These are phyloP conservation scores for Carpinus fangiana DNA, from an alignment of 306 rosid genomes.

Conservation along the genomic window DNA sequence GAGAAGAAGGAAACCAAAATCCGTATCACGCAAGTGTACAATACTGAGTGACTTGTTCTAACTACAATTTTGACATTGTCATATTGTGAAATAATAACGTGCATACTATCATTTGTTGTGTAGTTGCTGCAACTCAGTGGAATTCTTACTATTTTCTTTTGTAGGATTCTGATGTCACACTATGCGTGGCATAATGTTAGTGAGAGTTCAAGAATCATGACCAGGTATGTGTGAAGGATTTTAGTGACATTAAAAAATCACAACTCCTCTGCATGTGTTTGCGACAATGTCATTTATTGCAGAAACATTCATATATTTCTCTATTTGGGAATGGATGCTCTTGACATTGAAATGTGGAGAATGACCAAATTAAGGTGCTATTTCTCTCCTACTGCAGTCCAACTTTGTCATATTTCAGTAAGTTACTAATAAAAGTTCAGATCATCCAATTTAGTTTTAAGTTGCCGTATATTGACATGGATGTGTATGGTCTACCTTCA, in stretches of 20 bases:
- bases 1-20: background rate
- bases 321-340: slow-evolving; percentile 94
- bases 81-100: background rate
- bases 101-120: slow-evolving; percentile 7
- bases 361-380: slow-evolving; percentile 68
- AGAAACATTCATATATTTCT: slow-evolving; percentile 92
- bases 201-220: too few species aligned
- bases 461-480: background rate
- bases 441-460: background rate
- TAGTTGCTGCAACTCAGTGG: slow-evolving; percentile 84
- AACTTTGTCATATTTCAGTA: background rate
- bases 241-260: too few species aligned
- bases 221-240: too few species aligned
- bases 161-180: slow-evolving; percentile 89
- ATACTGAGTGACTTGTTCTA: background rate
- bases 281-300: slow-evolving; percentile 51
- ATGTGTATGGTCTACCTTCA: background rate
- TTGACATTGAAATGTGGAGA: slow-evolving; percentile 88
- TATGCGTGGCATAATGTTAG: too few species aligned
- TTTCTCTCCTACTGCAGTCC: slow-evolving; percentile 8
- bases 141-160: slow-evolving; percentile 93
- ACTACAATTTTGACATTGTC: background rate
- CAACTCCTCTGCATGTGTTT: too few species aligned
- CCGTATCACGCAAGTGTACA: background rate
- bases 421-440: background rate